Conservation (phyloP, 2,329 filamentous ascomycete species). For the Juglanconis sp. region DNA sequence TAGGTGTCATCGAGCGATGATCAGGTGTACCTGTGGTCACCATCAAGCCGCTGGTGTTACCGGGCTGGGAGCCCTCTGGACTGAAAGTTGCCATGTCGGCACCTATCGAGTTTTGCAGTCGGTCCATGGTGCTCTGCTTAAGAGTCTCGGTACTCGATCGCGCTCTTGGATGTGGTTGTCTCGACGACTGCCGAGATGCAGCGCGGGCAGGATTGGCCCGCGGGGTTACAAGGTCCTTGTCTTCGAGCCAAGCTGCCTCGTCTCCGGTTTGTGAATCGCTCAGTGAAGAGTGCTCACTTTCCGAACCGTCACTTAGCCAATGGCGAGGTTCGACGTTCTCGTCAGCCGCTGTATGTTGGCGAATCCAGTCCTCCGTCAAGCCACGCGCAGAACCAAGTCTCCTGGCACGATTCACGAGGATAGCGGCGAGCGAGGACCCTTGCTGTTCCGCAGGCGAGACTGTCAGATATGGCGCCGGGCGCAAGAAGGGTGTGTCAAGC, state of each 20-base stretch:
- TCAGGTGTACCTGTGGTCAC: conserved; percentile 5
- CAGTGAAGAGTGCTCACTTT: conserved; percentile 73
- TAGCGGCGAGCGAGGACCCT: conserved; percentile 42
- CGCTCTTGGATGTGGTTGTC: conserved; percentile 39
- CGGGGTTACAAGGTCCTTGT: conserved; percentile 46
- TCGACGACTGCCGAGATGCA: conserved; percentile 32
- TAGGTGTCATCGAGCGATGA: conserved; percentile 10
- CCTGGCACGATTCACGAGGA: conserved; percentile 61
- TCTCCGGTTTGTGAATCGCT: conserved; percentile 59
- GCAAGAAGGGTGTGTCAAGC: conserved; percentile 60
- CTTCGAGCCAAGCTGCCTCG: conserved; percentile 46
- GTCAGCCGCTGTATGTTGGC: conserved; percentile 73
- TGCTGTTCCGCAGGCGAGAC: conserved; percentile 34
- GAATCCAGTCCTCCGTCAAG: conserved; percentile 82
- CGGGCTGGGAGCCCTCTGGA: conserved; percentile 20
- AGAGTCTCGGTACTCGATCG: conserved; percentile 58
- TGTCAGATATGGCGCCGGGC: conserved; percentile 48
- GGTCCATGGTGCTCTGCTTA: conserved; percentile 34
- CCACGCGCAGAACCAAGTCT: conserved; percentile 50
- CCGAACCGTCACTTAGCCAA: conserved; percentile 79
- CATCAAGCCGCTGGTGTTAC: not conserved
- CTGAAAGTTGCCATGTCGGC: conserved; percentile 25
- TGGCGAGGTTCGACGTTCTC: conserved; percentile 68
- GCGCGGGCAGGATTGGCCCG: conserved; percentile 31
- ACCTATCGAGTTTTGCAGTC: conserved; percentile 13